Base-by-base conservation (phyloP, 2,329 filamentous ascomycete genomes). In the Colletotrichum cuscutae region DNA sequence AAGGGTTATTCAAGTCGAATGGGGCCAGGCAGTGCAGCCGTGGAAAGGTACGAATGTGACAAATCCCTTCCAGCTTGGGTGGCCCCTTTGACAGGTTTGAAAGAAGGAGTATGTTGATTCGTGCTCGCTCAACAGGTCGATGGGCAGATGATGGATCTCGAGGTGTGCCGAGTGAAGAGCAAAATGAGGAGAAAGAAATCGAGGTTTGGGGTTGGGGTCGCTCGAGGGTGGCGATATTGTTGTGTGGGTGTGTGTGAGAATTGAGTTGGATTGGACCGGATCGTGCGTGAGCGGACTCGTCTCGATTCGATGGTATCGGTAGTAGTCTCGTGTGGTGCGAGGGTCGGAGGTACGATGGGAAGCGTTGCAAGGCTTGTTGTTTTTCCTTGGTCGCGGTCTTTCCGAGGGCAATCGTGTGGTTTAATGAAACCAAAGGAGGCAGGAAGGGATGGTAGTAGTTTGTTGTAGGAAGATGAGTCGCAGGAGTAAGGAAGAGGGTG, bases 221-320 rank as follows among this genome's bases (percentile, higher is more conserved):
- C 66, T 73, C 66, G 67, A 65, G 53, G 60, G 71, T 73, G 66
- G 71, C 71, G 66, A 73, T 71, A 65, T 68, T 54, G 37, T 35
- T 35, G 24, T 73, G 32, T 71, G 68, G 72, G 46, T 64, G 53
- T 72, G 71, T 62, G 42, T n/a, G 56, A 62, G 69, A 63, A 42
- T 68, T 62, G 54, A 53, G 56, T 70, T 70, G 59, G 56, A 61
- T 65, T 72, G 70, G 66, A 71, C 61, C 60, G 66, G 61, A 65
- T 70, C 53, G 66, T 70, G 71, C 49, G 71, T 71, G 71, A 71
- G 71, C 71, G 67, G 61, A 73, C 71, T 73, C 71, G 71, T 73
- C 71, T 73, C 61, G 71, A 65, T 73, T 71, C 71, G 66, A 73
- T 71, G 49, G 66, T 73, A 65, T 8, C 7, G 42, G 42, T 49